Evolutionary conservation across 1,139 yeast genomes (phyloP).

Genomic region (Spencermartinsiella ligniputridi): DNA sequence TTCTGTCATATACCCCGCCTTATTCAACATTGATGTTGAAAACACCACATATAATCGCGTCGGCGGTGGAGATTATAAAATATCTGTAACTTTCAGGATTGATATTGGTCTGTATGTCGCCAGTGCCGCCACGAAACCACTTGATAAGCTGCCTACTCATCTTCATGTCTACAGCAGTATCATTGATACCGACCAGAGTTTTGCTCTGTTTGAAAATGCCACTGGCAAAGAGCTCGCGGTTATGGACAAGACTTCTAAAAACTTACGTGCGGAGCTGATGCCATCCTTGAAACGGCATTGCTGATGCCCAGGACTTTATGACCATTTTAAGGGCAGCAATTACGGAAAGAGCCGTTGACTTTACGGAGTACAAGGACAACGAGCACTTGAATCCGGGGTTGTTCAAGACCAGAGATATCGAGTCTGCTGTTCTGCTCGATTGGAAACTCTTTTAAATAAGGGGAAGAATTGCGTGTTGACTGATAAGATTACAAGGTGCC

Average conservation of each 20-base stretch:
- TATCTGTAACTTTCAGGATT: slow-evolving; percentile 37
- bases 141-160: slow-evolving; percentile 41
- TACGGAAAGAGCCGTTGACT: slow-evolving; percentile 39
- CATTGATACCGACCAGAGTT: slow-evolving; percentile 13
- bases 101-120: slow-evolving; percentile 51
- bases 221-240: neutral
- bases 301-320: slow-evolving; percentile 15
- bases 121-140: slow-evolving; percentile 39
- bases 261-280: too few species aligned
- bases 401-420: slow-evolving; percentile 47
- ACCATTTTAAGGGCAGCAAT: slow-evolving; percentile 34
- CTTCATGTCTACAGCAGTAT: slow-evolving; percentile 43
- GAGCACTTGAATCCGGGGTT: slow-evolving; percentile 53
- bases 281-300: too few species aligned
- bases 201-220: neutral
- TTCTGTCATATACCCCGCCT: too few species aligned
- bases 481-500: too few species aligned
- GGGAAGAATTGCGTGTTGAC: too few species aligned
- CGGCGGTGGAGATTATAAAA: slow-evolving; percentile 33
- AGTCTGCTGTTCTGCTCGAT: slow-evolving; percentile 14
- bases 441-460: too few species aligned
- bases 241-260: neutral
- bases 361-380: slow-evolving; percentile 36
- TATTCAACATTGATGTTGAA: slow-evolving; percentile 6
- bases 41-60: neutral